Evolutionary conservation across 805 yeast species (phyloP), one percentile per base, ranked within the genome.

Genomic region (Nakazawaea pomicola): DNA sequence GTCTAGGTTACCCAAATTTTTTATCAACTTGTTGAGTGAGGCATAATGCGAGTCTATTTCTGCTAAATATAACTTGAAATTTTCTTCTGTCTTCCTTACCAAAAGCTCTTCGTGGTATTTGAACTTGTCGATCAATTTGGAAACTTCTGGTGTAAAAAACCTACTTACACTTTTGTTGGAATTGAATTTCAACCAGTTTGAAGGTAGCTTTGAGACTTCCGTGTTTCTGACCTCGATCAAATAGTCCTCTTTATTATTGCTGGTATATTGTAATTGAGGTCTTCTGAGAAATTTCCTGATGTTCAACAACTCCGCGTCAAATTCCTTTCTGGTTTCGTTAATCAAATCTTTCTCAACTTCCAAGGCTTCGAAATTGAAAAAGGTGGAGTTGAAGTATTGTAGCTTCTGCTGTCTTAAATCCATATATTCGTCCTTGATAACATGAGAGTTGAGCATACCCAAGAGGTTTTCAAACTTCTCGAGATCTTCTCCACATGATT

Each of bases 151-250:
- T 0, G 95, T 68, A 44, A 89, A 65, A 57, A 77, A 90, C 43
- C 98, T 64, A 2, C 88, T 74, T 1, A 87, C 80, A 1, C 78
- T 58, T 46, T 78, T 67, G 35, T 95, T 74, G 7, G 83, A 83
- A 50, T 76, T 83, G 20, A 85, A 74, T 49, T 86, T 83, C 10
- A 82, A 61, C 96, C 96, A 91, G 38, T 76, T 78, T 2, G 64
- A 50, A 0, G 98, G 98, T 2, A 90, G 59, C 1, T 62, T 58
- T 32, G 73, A 74, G 2, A 72, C 65, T 33, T 74, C 74, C 10
- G 72, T 60, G 46, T 80, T 79, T 33, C 87, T 64, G 0, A 91
- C 80, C 52, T 90, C 96, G 17, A 93, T 70, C 36, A 90, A 62
- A 53, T 81, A 84, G 2, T 87, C 82, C 16, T 82, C 84, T 39